These are phyloP conservation scores for Lyophyllum semitale DNA, from an alignment of 768 basidiomycete species.

Conservation along the genomic window DNA sequence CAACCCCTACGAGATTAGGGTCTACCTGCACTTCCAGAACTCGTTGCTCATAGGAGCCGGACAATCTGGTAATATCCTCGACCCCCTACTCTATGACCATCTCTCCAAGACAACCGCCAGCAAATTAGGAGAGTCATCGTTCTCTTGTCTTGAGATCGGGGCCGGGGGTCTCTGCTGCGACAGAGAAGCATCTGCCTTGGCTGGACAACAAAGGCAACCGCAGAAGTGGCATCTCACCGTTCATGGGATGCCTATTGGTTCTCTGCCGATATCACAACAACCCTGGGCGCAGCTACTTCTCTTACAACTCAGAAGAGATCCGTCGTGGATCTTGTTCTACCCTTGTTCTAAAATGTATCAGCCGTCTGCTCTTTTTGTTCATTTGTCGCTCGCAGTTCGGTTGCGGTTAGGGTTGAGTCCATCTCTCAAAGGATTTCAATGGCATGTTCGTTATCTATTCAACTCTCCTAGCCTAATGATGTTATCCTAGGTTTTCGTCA, in stretches of 20 bases:
- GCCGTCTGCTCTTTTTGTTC: no score
- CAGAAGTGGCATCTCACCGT: no score
- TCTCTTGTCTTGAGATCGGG: no score
- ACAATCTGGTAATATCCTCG: slow-evolving; percentile 48
- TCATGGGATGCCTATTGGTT: slow-evolving; percentile 47
- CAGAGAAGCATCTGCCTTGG: slow-evolving; percentile 37
- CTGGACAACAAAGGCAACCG: slow-evolving; percentile 35
- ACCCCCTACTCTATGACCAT: slow-evolving; percentile 68
- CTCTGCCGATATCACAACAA: slow-evolving; percentile 37
- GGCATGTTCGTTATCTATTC: no score
- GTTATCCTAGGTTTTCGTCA: no score
- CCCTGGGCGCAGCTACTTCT: not conserved
- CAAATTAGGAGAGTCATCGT: slow-evolving; percentile 22
- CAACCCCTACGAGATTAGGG: slow-evolving; percentile 56
- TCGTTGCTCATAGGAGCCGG: slow-evolving; percentile 47
- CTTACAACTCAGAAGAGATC: slow-evolving; percentile 28
- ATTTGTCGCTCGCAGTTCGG: no score
- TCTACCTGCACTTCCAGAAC: slow-evolving; percentile 47
- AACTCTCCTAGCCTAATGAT: no score
- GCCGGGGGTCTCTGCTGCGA: slow-evolving; percentile 37
- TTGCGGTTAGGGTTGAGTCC: no score
- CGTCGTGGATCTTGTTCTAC: slow-evolving; percentile 48
- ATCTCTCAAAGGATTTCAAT: no score
- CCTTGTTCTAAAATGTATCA: no score
- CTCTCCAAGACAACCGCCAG: slow-evolving; percentile 49